Evolutionary conservation across 2,329 filamentous ascomycete genomes (phyloP).

Genomic region (Aspergillus ochraceoroseus): DNA sequence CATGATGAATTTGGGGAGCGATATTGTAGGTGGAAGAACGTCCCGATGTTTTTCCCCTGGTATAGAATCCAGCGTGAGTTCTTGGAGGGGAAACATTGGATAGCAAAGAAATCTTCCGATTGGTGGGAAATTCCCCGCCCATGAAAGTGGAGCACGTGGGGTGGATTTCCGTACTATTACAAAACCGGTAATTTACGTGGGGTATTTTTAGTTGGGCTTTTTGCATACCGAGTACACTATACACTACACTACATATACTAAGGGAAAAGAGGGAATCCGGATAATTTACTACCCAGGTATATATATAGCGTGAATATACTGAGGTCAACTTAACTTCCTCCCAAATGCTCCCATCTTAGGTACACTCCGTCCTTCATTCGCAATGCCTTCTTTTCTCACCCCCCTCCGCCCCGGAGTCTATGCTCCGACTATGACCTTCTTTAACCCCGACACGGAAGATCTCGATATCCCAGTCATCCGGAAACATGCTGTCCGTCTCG

Average conservation of each 20-base stretch:
- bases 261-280: no score
- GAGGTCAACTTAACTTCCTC: no score
- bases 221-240: constrained; percentile 1
- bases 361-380: no score
- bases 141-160: constrained; percentile 9
- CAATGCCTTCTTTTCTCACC: no score
- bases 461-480: constrained; percentile 75
- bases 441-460: constrained; percentile 76
- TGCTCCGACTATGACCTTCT: constrained; percentile 86
- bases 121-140: constrained; percentile 13
- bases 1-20: no score
- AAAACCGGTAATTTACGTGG: constrained; percentile 1
- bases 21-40: no score
- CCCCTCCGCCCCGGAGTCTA: constrained; percentile 77
- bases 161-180: background rate
- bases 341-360: no score
- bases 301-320: no score
- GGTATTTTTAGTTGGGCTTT: background rate
- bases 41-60: no score
- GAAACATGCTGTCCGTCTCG: constrained; percentile 73
- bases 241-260: constrained; percentile 6
- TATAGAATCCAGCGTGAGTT: no score
- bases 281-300: no score
- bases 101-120: constrained; percentile 10
- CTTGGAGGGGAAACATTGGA: constrained; percentile 5